Percentiles rank a stretch among this genome's conserved stretches.
Conservation (phyloP, 306 rosid species). For the Trifolium subterraneum region DNA sequence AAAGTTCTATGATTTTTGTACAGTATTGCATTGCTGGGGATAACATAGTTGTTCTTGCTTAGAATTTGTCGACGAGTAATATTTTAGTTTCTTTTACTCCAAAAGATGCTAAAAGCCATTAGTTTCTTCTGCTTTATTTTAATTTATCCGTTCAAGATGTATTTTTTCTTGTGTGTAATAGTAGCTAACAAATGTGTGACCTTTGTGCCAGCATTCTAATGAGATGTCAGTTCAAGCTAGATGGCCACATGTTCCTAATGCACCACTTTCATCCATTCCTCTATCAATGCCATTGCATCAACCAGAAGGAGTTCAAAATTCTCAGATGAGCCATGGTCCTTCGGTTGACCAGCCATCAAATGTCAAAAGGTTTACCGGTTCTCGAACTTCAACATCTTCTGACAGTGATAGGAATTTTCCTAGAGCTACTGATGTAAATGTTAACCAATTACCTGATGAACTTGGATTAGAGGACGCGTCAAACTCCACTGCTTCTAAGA, state of each 20-base stretch:
- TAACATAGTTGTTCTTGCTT: slow-evolving; percentile 4
- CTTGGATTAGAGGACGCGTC: slow-evolving; percentile 71
- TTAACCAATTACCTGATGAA: slow-evolving; percentile 76
- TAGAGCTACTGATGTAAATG: slow-evolving; percentile 60
- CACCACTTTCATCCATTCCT: slow-evolving; percentile 69
- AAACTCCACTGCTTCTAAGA: slow-evolving; percentile 54
- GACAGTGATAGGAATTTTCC: slow-evolving; percentile 64
- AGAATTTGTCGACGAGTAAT: slow-evolving; percentile 13
- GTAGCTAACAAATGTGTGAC: slow-evolving; percentile 37
- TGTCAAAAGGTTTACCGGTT: slow-evolving; percentile 58
- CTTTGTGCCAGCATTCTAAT: slow-evolving; percentile 67
- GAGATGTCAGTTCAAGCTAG: slow-evolving; percentile 86
- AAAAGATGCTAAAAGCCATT: slow-evolving; percentile 1
- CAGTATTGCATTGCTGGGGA: slow-evolving; percentile 7
- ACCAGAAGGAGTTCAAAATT: slow-evolving; percentile 59
- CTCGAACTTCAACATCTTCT: slow-evolving; percentile 60
- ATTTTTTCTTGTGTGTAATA: slow-evolving; percentile 6
- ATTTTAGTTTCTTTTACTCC: background rate
- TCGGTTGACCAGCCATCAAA: slow-evolving; percentile 64
- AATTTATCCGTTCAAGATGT: slow-evolving; percentile 9
- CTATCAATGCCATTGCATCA: slow-evolving; percentile 75
- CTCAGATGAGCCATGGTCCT: slow-evolving; percentile 65
- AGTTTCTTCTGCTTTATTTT: background rate
- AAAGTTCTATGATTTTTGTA: slow-evolving; percentile 12
- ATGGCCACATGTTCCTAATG: slow-evolving; percentile 78